Evolutionary conservation across 2,329 filamentous ascomycete species (phyloP).

Genomic region (Sarocladiaceae sp.): DNA sequence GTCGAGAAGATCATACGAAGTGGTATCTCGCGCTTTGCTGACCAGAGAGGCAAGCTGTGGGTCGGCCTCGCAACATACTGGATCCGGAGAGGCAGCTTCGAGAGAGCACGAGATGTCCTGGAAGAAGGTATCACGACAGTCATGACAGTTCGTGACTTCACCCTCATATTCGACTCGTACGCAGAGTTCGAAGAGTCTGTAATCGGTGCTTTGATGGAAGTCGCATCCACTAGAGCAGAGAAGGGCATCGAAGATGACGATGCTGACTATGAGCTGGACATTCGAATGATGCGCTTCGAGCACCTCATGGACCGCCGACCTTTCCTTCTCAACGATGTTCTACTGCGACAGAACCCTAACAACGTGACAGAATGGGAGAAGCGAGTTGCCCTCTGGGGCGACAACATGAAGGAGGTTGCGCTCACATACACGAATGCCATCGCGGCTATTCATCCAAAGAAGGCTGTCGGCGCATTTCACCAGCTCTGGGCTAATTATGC

Average conservation of each 20-base stretch:
- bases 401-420: slow-evolving; percentile 85
- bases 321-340: slow-evolving; percentile 92
- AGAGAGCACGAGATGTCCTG: slow-evolving; percentile 85
- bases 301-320: slow-evolving; percentile 95
- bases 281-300: slow-evolving; percentile 96
- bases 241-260: slow-evolving; percentile 72
- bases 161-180: slow-evolving; percentile 92
- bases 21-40: slow-evolving; percentile 82
- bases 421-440: slow-evolving; percentile 95
- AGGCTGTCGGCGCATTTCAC: slow-evolving; percentile 87
- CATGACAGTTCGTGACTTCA: slow-evolving; percentile 98
- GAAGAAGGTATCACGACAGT: slow-evolving; percentile 96
- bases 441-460: slow-evolving; percentile 86
- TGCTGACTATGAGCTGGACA: slow-evolving; percentile 89
- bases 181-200: slow-evolving; percentile 96
- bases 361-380: slow-evolving; percentile 98
- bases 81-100: slow-evolving; percentile 89
- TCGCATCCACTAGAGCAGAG: slow-evolving; percentile 71
- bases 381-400: slow-evolving; percentile 87
- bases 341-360: slow-evolving; percentile 91
- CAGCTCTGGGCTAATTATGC: slow-evolving; percentile 96
- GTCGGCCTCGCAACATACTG: slow-evolving; percentile 92
- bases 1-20: slow-evolving; percentile 90
- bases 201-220: slow-evolving; percentile 85
- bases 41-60: slow-evolving; percentile 94